Base-by-base conservation (phyloP, 2,329 filamentous ascomycete genomes). In the Colletotrichum salicis region DNA sequence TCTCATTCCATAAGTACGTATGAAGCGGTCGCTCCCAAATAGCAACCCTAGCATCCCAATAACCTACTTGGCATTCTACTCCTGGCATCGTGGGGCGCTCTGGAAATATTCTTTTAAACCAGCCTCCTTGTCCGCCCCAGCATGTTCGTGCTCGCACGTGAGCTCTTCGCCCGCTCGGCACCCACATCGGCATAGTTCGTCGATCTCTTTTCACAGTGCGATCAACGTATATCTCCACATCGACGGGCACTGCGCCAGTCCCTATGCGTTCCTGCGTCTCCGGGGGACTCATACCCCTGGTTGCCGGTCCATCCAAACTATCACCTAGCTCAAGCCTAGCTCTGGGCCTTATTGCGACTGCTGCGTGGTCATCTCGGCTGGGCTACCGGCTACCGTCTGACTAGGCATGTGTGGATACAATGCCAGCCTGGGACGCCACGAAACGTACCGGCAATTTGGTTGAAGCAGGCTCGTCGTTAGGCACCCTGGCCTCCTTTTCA, bases 121-220 rank as follows among this genome's bases (percentile, higher is more conserved):
- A 29, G 31, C 15, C 31, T 61, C 57, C 58, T 45, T 63, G 64
- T 58, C 58, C 6, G 64, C 52, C 64, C 69, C 65, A 51, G 65
- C 65, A 64, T 69, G 13, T 55, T 69, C 45, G 59, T 37, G 59
- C 51, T 69, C 59, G 54, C 64, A 68, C 57, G 64, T 71, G 54
- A 68, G 54, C 22, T 29, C 48, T 41, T 27, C n/a, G 33, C 52
- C 11, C 19, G 35, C 48, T 24, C 41, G 24, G 37, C 67, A 22
- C 27, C 58, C 41, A 35, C 52, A 31, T 31, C 24, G 27, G n/a
- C 19, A 37, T 37, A 59, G 33, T 51, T 64, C 45, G 29, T 64
- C 45, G 59, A 63, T 59, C 51, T 57, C 51, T 51, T 57, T 24
- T 64, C 51, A 69, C 59, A 59, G 65, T 60, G 65, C 31, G 31